These are phyloP conservation scores for Lithohypha guttulata DNA, from an alignment of 2,329 filamentous ascomycete genomes.

Conservation along the genomic window DNA sequence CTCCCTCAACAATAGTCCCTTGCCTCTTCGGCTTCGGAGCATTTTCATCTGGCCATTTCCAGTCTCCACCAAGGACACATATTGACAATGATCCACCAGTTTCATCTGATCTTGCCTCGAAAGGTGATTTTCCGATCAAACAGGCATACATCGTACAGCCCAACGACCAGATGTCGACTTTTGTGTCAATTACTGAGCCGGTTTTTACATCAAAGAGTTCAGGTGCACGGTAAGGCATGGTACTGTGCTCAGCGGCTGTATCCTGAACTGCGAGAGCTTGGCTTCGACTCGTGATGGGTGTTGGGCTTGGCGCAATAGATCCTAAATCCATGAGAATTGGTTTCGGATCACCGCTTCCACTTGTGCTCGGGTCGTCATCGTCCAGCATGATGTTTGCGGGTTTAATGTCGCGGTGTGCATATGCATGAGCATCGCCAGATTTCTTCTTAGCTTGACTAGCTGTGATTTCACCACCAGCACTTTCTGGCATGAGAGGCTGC, in stretches of 20 bases:
- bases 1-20: conserved; percentile 14
- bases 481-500: conserved; percentile 58
- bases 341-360: conserved; percentile 28
- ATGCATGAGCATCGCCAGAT: conserved; percentile 62
- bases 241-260: conserved; percentile 87
- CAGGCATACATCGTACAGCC: conserved; percentile 98
- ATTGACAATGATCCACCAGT: conserved; percentile 88
- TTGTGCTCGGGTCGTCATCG: conserved; percentile 47
- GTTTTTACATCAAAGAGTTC: conserved; percentile 98
- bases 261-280: conserved; percentile 89
- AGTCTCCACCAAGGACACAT: conserved; percentile 86
- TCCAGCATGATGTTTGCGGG: conserved; percentile 99
- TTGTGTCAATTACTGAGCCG: conserved; percentile 81
- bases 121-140: conserved; percentile 90
- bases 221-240: conserved; percentile 95
- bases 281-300: conserved; percentile 79
- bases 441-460: conserved; percentile 56
- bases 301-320: conserved; percentile 76
- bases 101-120: conserved; percentile 91
- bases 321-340: conserved; percentile 97
- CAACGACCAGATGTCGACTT: conserved; percentile 95
- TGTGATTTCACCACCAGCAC: conserved; percentile 54
- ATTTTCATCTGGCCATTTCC: conserved; percentile 86
- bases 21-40: conserved; percentile 45
- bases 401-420: conserved; percentile 94